Base-by-base conservation (phyloP, 108 stramenopile species). In the Fragilariopsis cylindrus region DNA sequence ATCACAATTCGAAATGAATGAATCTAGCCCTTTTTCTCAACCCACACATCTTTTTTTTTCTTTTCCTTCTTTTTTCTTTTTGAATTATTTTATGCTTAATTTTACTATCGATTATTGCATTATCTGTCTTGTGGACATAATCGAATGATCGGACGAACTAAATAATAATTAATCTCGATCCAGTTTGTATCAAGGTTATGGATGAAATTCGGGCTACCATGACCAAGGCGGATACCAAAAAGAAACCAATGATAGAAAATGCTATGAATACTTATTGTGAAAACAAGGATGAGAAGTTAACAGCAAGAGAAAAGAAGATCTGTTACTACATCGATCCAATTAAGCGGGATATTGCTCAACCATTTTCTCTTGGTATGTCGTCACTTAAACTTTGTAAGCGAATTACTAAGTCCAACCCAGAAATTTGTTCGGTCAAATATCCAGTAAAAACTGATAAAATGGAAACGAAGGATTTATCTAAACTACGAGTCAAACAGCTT, bases 281-380 rank as follows among this genome's bases (percentile, higher is more conserved):
- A 57, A 72, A 80, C 69, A 69, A 78, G 11, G 77, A 81, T 13
- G 72, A 79, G 9, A 65, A 54, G 5, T 82, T 96, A 9, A 62
- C 73, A 4, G 71, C 86, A 11, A 71, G 85, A 13, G 98, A 99
- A 81, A 90, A 90, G 78, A 99, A 98, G 82, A 96, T 99, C 72
- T 99, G 99, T 76, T 99, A 99, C 81, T 98, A 96, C 85, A 85
- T 99, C 72, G 86, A 92, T 76, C 98, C 99, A 49, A 98, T 99
- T 83, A 98, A 98, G 82, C 88, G 96, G 18, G 95, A 94, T 72
- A 86, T 98, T 7, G 94, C 96, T 5, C 97, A 98, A 74, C 96
- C 97, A 4, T 97, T 97, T 77, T 87, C 87, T 15, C 81, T 96
- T 41, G 97, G 98, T 7, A 97, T 99, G 97, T 65, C 92, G 41